Conservation (phyloP, 768 basidiomycete genomes). For the Boletus insuetus region DNA sequence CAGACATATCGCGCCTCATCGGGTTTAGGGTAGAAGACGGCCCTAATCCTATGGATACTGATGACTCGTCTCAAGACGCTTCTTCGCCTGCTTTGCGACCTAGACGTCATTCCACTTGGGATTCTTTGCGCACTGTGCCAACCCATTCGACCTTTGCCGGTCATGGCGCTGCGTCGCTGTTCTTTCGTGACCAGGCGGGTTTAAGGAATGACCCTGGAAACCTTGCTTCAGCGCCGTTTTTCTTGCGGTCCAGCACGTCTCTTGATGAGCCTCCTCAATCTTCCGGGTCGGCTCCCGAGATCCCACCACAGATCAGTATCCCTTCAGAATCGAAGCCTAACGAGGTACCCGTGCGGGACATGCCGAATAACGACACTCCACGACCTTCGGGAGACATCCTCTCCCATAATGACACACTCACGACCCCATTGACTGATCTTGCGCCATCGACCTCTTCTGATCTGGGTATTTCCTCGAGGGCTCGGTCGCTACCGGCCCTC, state of each 20-base stretch:
- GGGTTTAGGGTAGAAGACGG: slow-evolving; percentile 23
- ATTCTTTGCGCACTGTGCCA: slow-evolving; percentile 9
- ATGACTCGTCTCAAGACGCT: slow-evolving; percentile 31
- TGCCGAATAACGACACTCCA: slow-evolving; percentile 12
- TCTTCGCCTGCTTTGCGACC: slow-evolving; percentile 19
- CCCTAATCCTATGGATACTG: slow-evolving; percentile 28
- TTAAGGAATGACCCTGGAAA: slow-evolving; percentile 1
- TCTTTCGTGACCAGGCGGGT: slow-evolving; percentile 11
- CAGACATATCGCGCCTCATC: slow-evolving; percentile 23
- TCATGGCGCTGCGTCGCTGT: slow-evolving; percentile 7
- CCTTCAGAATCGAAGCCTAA: neutral
- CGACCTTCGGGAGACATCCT: slow-evolving; percentile 8
- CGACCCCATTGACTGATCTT: neutral
- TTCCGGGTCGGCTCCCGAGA: slow-evolving; percentile 1
- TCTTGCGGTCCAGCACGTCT: slow-evolving; percentile 11
- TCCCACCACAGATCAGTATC: slow-evolving; percentile 2
- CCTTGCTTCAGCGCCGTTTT: slow-evolving; percentile 14
- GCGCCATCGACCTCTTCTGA: slow-evolving; percentile 1
- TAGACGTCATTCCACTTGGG: slow-evolving; percentile 25
- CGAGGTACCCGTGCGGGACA: slow-evolving; percentile 7
- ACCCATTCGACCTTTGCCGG: slow-evolving; percentile 11
- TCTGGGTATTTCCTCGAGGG: neutral
- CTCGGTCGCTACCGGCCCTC: neutral
- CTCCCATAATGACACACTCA: slow-evolving; percentile 11
- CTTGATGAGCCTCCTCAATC: slow-evolving; percentile 7